phyloP scores from a whole-genome alignment of 148 eudicot genomes.

The Rhododendron kiyosumense region DNA sequence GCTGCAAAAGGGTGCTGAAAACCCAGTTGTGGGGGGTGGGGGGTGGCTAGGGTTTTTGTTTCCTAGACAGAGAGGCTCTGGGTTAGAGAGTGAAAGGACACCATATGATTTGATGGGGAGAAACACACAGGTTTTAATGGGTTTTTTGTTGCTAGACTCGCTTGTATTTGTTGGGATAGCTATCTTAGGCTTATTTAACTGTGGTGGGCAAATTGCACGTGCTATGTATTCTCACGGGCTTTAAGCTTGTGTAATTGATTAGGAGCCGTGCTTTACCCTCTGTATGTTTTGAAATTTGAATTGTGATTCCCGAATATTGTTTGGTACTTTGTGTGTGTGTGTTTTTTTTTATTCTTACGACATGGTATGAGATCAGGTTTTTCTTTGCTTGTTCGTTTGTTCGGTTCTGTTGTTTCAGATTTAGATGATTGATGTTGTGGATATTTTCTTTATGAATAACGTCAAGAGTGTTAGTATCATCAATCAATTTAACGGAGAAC shows the following conservation, averaged over 20 bases:
- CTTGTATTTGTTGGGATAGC: not conserved
- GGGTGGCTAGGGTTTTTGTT: not conserved
- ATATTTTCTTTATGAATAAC: not conserved
- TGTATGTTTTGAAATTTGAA: not conserved
- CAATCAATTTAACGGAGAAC: not conserved
- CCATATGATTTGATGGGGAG: not conserved
- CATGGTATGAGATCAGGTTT: not conserved
- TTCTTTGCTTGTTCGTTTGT: not conserved
- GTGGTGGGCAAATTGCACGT: not conserved
- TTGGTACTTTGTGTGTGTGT: not conserved
- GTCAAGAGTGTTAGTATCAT: not conserved
- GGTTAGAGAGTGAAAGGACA: not conserved
- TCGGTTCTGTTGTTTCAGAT: not conserved
- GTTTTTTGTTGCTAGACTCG: not conserved
- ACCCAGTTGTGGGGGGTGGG: no score
- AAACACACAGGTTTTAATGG: no score
- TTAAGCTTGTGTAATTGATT: not conserved
- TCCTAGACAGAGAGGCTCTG: not conserved
- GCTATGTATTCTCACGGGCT: not conserved
- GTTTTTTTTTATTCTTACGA: not conserved
- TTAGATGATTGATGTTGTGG: not conserved
- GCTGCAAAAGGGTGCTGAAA: no score
- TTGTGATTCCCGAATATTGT: not conserved
- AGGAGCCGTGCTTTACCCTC: not conserved
- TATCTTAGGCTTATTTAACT: not conserved